Percentiles rank a stretch among this genome's conserved stretches.
phyloP scores from a whole-genome alignment of 495 filamentous ascomycete genomes.

The Corynascus novoguineensis region DNA sequence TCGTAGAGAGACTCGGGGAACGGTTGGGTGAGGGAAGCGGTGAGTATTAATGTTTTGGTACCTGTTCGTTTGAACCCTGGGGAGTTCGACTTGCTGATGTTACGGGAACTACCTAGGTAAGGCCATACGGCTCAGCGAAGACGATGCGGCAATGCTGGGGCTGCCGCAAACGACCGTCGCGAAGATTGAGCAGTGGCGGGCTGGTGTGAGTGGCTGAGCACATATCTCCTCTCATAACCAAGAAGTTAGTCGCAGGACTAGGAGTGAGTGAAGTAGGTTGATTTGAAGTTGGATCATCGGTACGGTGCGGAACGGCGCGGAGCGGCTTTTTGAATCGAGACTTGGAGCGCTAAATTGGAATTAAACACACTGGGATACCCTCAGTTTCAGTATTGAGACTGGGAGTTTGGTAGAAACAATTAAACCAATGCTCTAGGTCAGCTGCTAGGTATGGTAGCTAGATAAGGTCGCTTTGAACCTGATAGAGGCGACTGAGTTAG shows the following conservation, averaged over 20 bases:
- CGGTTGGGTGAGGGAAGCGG: not conserved
- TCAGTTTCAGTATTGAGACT: too few relatives aligned
- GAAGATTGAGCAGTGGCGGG: slow-evolving; percentile 17
- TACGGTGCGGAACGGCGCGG: too few relatives aligned
- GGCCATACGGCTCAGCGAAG: slow-evolving; percentile 5
- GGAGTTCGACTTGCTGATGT: too few relatives aligned
- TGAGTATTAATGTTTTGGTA: not conserved
- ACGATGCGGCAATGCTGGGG: slow-evolving; percentile 7
- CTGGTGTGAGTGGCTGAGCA: not conserved
- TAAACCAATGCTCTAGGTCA: too few relatives aligned
- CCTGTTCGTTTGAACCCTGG: not conserved
- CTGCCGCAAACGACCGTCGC: slow-evolving; percentile 5
- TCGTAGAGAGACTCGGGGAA: slow-evolving; percentile 3
- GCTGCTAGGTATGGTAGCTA: too few relatives aligned
- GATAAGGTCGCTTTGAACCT: too few relatives aligned
- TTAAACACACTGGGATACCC: too few relatives aligned
- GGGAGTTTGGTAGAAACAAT: too few relatives aligned
- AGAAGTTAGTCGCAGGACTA: not conserved
- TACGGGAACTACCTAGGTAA: not conserved
- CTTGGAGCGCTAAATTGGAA: too few relatives aligned
- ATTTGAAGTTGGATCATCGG: not conserved
- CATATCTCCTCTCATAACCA: not conserved
- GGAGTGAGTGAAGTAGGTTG: not conserved
- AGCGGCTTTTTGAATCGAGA: too few relatives aligned
- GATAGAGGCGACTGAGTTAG: too few relatives aligned